Conservation (phyloP, 306 rosid genomes). For the Acacia crassicarpa region DNA sequence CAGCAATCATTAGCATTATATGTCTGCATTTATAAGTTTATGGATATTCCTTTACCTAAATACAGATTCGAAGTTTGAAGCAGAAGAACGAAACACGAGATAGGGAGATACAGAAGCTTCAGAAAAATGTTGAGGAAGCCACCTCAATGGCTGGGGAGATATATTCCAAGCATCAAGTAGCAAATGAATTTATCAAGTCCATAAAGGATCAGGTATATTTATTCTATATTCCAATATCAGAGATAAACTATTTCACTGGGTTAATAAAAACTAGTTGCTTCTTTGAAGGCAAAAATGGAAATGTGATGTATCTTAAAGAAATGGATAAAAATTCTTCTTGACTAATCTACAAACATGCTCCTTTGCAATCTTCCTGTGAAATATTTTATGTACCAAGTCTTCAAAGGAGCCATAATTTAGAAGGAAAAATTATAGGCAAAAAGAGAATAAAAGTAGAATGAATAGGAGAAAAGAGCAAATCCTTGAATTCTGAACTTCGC, state of each 20-base stretch:
- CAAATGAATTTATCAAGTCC: constrained; percentile 54
- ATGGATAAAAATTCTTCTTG: neutral
- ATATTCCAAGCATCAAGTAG: constrained; percentile 56
- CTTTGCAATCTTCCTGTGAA: neutral
- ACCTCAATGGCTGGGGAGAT: constrained; percentile 54
- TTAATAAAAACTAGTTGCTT: constrained; percentile 11
- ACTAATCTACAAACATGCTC: neutral
- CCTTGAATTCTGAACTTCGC: neutral
- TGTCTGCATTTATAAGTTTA: constrained; percentile 17
- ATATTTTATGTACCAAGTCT: neutral
- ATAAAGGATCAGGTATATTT: constrained; percentile 68
- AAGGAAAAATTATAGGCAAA: neutral
- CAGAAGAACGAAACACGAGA: constrained; percentile 65
- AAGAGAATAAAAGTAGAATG: neutral
- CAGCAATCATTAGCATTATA: constrained; percentile 3
- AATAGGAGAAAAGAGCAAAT: neutral
- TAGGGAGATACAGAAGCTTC: constrained; percentile 54
- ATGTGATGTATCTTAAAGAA: neutral
- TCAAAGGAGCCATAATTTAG: neutral
- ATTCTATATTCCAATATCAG: constrained; percentile 6
- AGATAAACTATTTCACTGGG: neutral
- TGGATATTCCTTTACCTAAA: constrained; percentile 32
- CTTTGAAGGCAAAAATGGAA: neutral
- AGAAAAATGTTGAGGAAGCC: constrained; percentile 46
- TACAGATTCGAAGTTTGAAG: constrained; percentile 63